These are phyloP conservation scores for Capronia americana DNA, from an alignment of 2,329 filamentous ascomycete genomes.

Conservation along the genomic window DNA sequence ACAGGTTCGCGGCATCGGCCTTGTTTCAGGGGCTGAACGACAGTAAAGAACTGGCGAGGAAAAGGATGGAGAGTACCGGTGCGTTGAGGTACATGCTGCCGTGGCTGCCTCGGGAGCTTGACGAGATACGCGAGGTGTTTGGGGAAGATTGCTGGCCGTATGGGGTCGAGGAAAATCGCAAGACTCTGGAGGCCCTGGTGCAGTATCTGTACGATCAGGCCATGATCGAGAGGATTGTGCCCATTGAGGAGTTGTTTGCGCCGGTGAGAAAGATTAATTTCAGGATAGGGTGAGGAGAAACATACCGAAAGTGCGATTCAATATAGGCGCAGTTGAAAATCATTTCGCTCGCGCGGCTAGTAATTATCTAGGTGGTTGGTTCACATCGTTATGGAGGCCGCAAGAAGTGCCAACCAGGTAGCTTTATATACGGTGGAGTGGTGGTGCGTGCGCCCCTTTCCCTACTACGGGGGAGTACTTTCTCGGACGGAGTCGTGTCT, in stretches of 20 bases:
- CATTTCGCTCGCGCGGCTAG: no score
- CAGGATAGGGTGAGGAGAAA: constrained; percentile 9
- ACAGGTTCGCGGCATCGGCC: constrained; percentile 43
- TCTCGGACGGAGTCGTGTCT: no score
- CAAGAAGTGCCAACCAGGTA: no score
- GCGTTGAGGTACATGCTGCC: constrained; percentile 48
- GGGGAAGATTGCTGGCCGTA: constrained; percentile 15
- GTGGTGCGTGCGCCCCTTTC: no score
- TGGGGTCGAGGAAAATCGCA: constrained; percentile 13
- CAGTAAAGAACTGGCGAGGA: constrained; percentile 44
- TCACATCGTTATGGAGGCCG: no score
- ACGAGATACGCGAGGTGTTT: constrained; percentile 47
- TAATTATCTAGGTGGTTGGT: no score
- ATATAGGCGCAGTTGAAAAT: no score
- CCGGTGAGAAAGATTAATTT: constrained; percentile 20
- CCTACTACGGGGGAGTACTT: no score
- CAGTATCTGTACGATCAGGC: constrained; percentile 13
- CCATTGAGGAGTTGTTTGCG: constrained; percentile 16
- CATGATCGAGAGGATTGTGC: constrained; percentile 12
- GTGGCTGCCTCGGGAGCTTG: constrained; percentile 44
- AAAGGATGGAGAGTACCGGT: constrained; percentile 41
- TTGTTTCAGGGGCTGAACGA: constrained; percentile 46
- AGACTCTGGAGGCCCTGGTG: constrained; percentile 15
- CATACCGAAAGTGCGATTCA: background rate
- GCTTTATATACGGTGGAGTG: no score